Evolutionary conservation across 1,284 basidiomycete species (phyloP).

Genomic region (Rhodofomes roseus): DNA sequence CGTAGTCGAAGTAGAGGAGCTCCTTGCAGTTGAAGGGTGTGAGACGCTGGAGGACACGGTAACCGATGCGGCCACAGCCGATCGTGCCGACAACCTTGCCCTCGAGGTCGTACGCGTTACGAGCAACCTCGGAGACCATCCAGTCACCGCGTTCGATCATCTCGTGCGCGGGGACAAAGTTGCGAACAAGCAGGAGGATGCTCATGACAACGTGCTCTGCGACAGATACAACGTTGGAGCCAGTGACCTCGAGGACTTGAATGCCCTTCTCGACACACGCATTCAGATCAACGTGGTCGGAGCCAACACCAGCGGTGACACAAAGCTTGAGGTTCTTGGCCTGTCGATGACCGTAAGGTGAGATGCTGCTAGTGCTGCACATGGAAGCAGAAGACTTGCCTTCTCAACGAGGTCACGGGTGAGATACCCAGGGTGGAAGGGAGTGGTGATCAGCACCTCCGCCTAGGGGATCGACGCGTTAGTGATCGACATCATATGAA

Average conservation of each 20-base stretch:
- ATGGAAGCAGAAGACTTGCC: slow-evolving; percentile 10
- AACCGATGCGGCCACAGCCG: slow-evolving; percentile 85
- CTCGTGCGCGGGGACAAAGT: slow-evolving; percentile 82
- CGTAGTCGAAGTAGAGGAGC: slow-evolving; percentile 92
- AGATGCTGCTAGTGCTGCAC: neutral
- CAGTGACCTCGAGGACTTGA: slow-evolving; percentile 48
- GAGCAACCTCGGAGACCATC: slow-evolving; percentile 80
- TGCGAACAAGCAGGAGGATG: slow-evolving; percentile 84
- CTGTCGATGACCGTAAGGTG: slow-evolving; percentile 27
- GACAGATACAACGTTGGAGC: slow-evolving; percentile 79
- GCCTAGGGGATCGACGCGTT: slow-evolving; percentile 32
- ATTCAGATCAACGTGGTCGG: slow-evolving; percentile 91
- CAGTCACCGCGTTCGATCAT: slow-evolving; percentile 86
- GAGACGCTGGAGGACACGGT: slow-evolving; percentile 87
- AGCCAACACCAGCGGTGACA: slow-evolving; percentile 93
- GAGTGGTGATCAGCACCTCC: slow-evolving; percentile 84
- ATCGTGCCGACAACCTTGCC: slow-evolving; percentile 90
- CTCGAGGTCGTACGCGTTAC: slow-evolving; percentile 86
- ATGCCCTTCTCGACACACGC: slow-evolving; percentile 82
- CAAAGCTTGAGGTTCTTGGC: slow-evolving; percentile 92
- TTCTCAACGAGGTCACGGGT: slow-evolving; percentile 71
- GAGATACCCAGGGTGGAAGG: slow-evolving; percentile 91
- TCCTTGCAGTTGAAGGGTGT: slow-evolving; percentile 89
- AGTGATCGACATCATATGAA: neutral
- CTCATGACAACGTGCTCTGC: slow-evolving; percentile 88